phyloP scores from a whole-genome alignment of 495 filamentous ascomycete species.

The Penicillium pulvis region DNA sequence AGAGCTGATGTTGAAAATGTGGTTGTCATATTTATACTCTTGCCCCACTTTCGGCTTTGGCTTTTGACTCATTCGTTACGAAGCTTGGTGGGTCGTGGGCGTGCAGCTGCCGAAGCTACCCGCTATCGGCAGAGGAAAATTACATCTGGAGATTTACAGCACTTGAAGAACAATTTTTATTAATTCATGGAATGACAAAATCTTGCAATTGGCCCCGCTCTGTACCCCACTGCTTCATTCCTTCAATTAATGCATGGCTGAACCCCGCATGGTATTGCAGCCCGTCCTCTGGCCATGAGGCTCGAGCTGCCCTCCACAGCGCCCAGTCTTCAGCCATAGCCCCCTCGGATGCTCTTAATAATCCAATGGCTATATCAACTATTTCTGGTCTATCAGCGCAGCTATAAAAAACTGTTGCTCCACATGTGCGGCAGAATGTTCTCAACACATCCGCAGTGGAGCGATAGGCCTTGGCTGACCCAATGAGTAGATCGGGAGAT shows the following conservation, averaged over 20 bases:
- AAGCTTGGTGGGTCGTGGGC: neutral
- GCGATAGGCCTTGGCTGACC: constrained; percentile 47
- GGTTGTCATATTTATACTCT: constrained; percentile 5
- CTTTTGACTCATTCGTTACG: constrained; percentile 6
- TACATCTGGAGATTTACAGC: neutral
- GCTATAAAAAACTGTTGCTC: constrained; percentile 53
- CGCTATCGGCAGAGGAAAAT: constrained; percentile 5
- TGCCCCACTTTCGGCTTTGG: neutral
- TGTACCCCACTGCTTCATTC: constrained; percentile 31
- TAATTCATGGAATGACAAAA: constrained; percentile 17
- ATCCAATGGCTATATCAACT: constrained; percentile 53
- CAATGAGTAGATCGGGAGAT: constrained; percentile 35
- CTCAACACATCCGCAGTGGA: constrained; percentile 48
- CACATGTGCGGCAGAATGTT: constrained; percentile 56
- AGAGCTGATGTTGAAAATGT: neutral
- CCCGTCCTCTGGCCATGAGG: constrained; percentile 33
- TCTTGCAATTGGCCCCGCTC: constrained; percentile 19
- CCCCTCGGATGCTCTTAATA: constrained; percentile 50
- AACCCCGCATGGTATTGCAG: constrained; percentile 35
- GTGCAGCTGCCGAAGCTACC: constrained; percentile 5
- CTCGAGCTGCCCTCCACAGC: constrained; percentile 33
- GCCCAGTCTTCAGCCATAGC: constrained; percentile 50
- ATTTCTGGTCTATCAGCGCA: constrained; percentile 42
- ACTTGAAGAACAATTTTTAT: neutral
- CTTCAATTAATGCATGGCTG: constrained; percentile 29